phyloP scores from a whole-genome alignment of 202 grass and related monocot genomes.

The Zoysia matrella region DNA sequence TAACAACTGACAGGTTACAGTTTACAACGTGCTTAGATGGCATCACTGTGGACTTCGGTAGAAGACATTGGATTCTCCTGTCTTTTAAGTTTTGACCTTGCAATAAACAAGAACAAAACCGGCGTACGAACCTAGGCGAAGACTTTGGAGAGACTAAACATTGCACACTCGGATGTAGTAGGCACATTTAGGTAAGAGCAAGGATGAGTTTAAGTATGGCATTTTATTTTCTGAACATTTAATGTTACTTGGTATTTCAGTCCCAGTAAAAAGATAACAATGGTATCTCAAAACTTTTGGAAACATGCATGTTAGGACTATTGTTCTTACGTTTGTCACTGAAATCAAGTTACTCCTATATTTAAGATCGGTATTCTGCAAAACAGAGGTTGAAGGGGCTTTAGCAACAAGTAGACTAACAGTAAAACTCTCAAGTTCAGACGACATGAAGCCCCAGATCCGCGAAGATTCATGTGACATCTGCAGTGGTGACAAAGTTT shows the following conservation, averaged over 20 bases:
- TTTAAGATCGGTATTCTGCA: neutral
- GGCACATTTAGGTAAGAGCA: conserved; percentile 18
- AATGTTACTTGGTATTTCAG: conserved; percentile 8
- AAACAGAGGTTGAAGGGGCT: neutral
- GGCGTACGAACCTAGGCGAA: conserved; percentile 29
- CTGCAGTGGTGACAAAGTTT: conserved; percentile 10
- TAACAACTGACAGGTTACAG: neutral
- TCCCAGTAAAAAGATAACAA: conserved; percentile 16
- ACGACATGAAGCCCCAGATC: conserved; percentile 7
- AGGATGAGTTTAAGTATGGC: neutral
- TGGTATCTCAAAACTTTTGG: neutral
- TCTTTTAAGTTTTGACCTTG: conserved; percentile 44
- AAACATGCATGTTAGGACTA: neutral
- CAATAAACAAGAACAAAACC: conserved; percentile 43
- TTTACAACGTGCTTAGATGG: conserved; percentile 28
- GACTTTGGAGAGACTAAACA: too few species aligned
- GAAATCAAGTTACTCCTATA: neutral
- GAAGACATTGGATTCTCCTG: conserved; percentile 32
- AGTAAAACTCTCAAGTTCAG: neutral
- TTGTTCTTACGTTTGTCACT: neutral
- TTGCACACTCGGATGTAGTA: conserved; percentile 9
- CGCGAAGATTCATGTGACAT: conserved; percentile 49
- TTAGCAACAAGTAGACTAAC: conserved; percentile 1
- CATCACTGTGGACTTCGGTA: conserved; percentile 38
- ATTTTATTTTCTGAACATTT: conserved; percentile 11